Evolutionary conservation across 1,284 basidiomycete species (phyloP), one percentile per base, ranked within the genome.

Genomic region (Papiliotrema terrestris): DNA sequence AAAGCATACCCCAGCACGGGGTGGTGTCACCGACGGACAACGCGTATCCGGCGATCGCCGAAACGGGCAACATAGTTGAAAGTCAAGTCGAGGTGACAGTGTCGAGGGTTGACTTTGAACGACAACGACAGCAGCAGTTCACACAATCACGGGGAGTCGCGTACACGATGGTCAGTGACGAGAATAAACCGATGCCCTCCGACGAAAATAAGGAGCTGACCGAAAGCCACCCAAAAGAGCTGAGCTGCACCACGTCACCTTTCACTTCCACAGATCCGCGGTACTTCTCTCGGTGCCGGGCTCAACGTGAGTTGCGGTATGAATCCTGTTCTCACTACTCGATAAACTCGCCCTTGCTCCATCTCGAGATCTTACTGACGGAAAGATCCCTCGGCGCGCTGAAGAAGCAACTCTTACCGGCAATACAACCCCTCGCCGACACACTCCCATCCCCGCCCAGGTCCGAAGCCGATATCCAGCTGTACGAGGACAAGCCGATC

Each of bases 231-330:
- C 67, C 23, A 68, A 69, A 57, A 49, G 55, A 19, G 57, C 63
- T 8, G 66, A 70, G 23, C 19, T 68, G 19, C 54, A 61, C 49
- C 73, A 75, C 54, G 47, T 75, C 52, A 70, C 71, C 1, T 69
- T 72, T 45, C 72, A 75, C 54, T 66, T 72, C 49, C 43, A 59
- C 50, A 52, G 58, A 23, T 68, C 68, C 15, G 60, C 66, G 15
- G 62, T 74, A 38, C 58, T 73, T 23, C 65, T 75, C 36, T 70
- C 66, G 20, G 55, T 75, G 5, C 65, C 69, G 3, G 60, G 55
- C 13, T 59, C 65, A 20, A 71, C 70, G 73, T 73, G 35, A 57
- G 68, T 64, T 14, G 15, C 8, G 26, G 9, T 3, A 3, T 23
- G 15, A 17, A 29, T 6, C 2, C 17, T 19, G 22, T 15, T 13